phyloP scores from a whole-genome alignment of 495 filamentous ascomycete species.

The Glutinoglossum americanum region DNA sequence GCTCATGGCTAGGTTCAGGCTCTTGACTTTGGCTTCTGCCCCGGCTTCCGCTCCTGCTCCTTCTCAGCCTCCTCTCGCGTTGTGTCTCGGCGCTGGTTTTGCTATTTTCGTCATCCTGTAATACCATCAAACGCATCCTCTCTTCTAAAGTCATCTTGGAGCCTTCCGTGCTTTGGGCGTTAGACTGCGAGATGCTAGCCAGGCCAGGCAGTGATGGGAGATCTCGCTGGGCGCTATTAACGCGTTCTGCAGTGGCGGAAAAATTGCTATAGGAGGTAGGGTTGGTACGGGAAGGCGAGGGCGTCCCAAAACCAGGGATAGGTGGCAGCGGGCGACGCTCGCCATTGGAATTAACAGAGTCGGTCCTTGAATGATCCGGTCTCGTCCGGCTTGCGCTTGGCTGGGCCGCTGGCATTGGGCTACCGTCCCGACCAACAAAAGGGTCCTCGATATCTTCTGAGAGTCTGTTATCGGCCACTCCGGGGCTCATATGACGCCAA shows the following conservation, averaged over 20 bases:
- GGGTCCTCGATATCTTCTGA: slow-evolving; percentile 40
- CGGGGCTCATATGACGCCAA: slow-evolving; percentile 64
- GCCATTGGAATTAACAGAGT: slow-evolving; percentile 48
- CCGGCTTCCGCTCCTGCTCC: slow-evolving; percentile 17
- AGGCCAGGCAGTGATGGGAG: slow-evolving; percentile 43
- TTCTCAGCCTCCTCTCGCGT: slow-evolving; percentile 37
- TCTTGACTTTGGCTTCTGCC: slow-evolving; percentile 16
- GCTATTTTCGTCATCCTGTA: slow-evolving; percentile 33
- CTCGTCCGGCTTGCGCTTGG: slow-evolving; percentile 17
- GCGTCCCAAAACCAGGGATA: slow-evolving; percentile 26
- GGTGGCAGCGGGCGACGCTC: slow-evolving; percentile 61
- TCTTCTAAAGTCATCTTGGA: slow-evolving; percentile 63
- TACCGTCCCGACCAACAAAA: slow-evolving; percentile 40
- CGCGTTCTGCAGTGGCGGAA: slow-evolving; percentile 41
- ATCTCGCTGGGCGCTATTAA: slow-evolving; percentile 33
- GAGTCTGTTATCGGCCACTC: slow-evolving; percentile 27
- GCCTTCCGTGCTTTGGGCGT: slow-evolving; percentile 44
- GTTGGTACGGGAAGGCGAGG: slow-evolving; percentile 18
- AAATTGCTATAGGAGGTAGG: slow-evolving; percentile 25
- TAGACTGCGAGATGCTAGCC: slow-evolving; percentile 41
- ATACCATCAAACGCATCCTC: slow-evolving; percentile 61
- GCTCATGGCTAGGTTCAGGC: slow-evolving; percentile 21
- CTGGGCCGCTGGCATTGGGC: slow-evolving; percentile 32
- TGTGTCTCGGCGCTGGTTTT: slow-evolving; percentile 32
- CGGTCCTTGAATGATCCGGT: slow-evolving; percentile 28